Conservation (phyloP, 805 yeast genomes). For the Starmerella bacillaris region DNA sequence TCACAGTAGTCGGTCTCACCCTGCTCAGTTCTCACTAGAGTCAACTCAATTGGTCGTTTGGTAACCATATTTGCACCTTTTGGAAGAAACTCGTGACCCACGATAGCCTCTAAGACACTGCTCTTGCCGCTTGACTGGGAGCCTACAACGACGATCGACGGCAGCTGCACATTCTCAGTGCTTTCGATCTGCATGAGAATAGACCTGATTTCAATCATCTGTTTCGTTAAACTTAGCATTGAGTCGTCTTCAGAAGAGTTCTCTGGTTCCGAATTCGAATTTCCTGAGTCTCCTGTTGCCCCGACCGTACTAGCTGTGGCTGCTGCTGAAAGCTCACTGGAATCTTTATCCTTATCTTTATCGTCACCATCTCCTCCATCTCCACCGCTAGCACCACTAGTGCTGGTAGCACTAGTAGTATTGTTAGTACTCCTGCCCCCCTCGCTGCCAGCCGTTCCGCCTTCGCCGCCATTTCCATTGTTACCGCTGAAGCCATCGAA, state of each 20-base stretch:
- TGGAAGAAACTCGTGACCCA: constrained; percentile 94
- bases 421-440: too few relatives aligned
- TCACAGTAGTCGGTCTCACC: constrained; percentile 75
- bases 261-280: constrained; percentile 21
- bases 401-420: not conserved
- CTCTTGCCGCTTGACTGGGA: constrained; percentile 96
- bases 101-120: constrained; percentile 86
- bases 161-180: constrained; percentile 59
- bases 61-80: constrained; percentile 98
- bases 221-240: constrained; percentile 76
- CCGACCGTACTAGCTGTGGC: constrained; percentile 42
- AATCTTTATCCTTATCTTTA: constrained; percentile 21
- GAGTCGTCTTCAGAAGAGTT: constrained; percentile 41
- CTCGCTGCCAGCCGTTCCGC: too few relatives aligned
- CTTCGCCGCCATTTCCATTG: constrained; percentile 1
- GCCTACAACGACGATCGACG: constrained; percentile 91
- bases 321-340: constrained; percentile 17
- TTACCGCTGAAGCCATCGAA: constrained; percentile 1
- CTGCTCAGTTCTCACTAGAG: constrained; percentile 67
- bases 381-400: not conserved
- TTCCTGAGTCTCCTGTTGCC: constrained; percentile 29
- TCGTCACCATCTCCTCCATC: constrained; percentile 10
- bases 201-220: constrained; percentile 89
- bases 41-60: constrained; percentile 87
- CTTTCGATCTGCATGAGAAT: constrained; percentile 61